A percentile compares a stretch with the other conserved stretches of the same genome.
These are phyloP conservation scores for Gloeostereum incarnatum DNA, from an alignment of 768 basidiomycete species.

Conservation along the genomic window DNA sequence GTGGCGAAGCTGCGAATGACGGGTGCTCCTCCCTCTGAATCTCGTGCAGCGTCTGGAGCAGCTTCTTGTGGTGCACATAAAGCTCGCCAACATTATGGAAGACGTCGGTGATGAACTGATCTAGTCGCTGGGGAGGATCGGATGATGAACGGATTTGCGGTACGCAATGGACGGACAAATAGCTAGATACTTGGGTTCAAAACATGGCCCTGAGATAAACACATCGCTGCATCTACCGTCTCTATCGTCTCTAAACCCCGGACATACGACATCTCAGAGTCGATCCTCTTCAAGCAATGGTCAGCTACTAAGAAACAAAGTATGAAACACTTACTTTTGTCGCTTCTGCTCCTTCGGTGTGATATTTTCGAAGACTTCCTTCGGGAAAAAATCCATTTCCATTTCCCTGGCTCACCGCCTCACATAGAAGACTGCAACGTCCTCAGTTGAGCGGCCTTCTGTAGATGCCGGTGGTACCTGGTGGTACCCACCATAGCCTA, in stretches of 20 bases:
- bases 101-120: slow-evolving; percentile 75
- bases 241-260: slow-evolving; percentile 85
- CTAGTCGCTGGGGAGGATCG: slow-evolving; percentile 55
- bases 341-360: slow-evolving; percentile 72
- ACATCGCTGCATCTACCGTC: slow-evolving; percentile 50
- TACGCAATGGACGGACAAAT: slow-evolving; percentile 69
- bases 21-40: slow-evolving; percentile 89
- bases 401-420: slow-evolving; percentile 66
- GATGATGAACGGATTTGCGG: slow-evolving; percentile 73
- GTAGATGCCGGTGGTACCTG: too few relatives aligned
- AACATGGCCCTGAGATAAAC: slow-evolving; percentile 1
- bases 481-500: too few relatives aligned
- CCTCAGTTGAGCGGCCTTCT: slow-evolving; percentile 70
- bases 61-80: slow-evolving; percentile 59
- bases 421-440: slow-evolving; percentile 91
- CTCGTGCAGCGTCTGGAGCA: slow-evolving; percentile 76
- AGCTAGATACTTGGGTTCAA: slow-evolving; percentile 48
- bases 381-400: slow-evolving; percentile 83
- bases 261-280: slow-evolving; percentile 93
- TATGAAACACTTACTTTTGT: slow-evolving; percentile 55
- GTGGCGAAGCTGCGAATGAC: slow-evolving; percentile 73
- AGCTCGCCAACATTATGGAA: slow-evolving; percentile 85
- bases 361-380: slow-evolving; percentile 51
- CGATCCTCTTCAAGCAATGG: slow-evolving; percentile 72
- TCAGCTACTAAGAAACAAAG: background rate